A percentile compares a stretch with the other conserved stretches of the same genome.
Conservation (phyloP, 306 rosid species). For the Quercus bicolor region DNA sequence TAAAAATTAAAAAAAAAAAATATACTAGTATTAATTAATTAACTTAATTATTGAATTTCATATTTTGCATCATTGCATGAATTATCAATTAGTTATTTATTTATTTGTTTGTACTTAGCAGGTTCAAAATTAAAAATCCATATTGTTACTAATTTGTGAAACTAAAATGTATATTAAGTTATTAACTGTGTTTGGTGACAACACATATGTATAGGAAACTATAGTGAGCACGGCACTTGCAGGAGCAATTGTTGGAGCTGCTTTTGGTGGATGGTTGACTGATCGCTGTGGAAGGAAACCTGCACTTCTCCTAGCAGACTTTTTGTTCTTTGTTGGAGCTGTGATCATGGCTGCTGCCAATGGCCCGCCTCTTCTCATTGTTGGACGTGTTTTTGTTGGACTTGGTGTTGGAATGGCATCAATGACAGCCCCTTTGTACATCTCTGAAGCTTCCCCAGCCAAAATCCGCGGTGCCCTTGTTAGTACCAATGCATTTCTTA, state of each 20-base stretch:
- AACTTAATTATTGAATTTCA: too few relatives aligned
- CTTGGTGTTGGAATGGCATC: slow-evolving; percentile 73
- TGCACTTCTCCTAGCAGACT: slow-evolving; percentile 41
- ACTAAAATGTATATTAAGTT: neutral
- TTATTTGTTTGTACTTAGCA: neutral
- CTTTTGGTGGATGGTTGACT: slow-evolving; percentile 59
- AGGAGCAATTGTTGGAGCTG: slow-evolving; percentile 67
- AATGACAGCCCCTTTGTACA: slow-evolving; percentile 65
- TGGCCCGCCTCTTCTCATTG: slow-evolving; percentile 27
- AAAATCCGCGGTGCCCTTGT: slow-evolving; percentile 69
- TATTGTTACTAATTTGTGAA: neutral
- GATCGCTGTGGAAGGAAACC: slow-evolving; percentile 48
- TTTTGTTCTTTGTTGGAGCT: slow-evolving; percentile 47
- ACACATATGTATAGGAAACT: slow-evolving; percentile 34
- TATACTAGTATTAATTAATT: too few relatives aligned
- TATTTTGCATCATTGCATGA: too few relatives aligned
- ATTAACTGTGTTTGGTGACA: neutral
- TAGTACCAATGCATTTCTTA: slow-evolving; percentile 52
- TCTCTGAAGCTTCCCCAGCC: slow-evolving; percentile 64
- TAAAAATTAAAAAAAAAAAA: too few relatives aligned
- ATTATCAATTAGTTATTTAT: neutral
- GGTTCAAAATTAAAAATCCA: neutral
- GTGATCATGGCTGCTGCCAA: slow-evolving; percentile 48
- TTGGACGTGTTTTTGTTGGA: slow-evolving; percentile 57
- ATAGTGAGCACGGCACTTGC: slow-evolving; percentile 62